These are phyloP conservation scores for Cyclocybe cylindracea DNA, from an alignment of 768 basidiomycete species.

Conservation along the genomic window DNA sequence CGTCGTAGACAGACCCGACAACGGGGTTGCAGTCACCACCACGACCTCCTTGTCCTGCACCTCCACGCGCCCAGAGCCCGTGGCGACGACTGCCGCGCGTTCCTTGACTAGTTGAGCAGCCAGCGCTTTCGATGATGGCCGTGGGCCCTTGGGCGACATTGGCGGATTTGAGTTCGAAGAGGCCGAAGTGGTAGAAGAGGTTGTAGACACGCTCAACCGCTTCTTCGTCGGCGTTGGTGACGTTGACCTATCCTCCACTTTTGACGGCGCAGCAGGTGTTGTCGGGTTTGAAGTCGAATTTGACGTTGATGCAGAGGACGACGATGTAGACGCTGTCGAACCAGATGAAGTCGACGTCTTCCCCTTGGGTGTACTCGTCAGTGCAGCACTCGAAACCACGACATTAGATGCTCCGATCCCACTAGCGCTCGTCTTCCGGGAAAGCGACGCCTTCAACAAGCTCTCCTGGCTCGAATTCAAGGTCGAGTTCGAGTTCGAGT, in stretches of 20 bases:
- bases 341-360: background rate
- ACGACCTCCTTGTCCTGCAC: too few relatives aligned
- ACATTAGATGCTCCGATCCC: background rate
- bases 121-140: background rate
- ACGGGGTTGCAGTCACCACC: too few relatives aligned
- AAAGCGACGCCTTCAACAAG: constrained; percentile 16
- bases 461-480: constrained; percentile 16
- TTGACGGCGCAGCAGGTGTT: background rate
- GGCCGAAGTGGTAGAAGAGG: background rate
- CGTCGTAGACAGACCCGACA: too few relatives aligned
- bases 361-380: background rate
- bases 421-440: constrained; percentile 11
- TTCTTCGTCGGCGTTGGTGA: background rate
- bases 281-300: background rate
- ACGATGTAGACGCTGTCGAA: background rate
- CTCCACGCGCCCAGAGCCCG: too few relatives aligned
- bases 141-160: constrained; percentile 11
- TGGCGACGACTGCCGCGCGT: too few relatives aligned
- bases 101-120: too few relatives aligned
- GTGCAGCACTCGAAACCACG: background rate
- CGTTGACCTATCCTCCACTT: background rate
- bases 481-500: too few relatives aligned
- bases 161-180: background rate
- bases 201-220: constrained; percentile 2
- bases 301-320: constrained; percentile 6